phyloP scores from a whole-genome alignment of 208 protist species.

The Acanthamoeba sp. region DNA sequence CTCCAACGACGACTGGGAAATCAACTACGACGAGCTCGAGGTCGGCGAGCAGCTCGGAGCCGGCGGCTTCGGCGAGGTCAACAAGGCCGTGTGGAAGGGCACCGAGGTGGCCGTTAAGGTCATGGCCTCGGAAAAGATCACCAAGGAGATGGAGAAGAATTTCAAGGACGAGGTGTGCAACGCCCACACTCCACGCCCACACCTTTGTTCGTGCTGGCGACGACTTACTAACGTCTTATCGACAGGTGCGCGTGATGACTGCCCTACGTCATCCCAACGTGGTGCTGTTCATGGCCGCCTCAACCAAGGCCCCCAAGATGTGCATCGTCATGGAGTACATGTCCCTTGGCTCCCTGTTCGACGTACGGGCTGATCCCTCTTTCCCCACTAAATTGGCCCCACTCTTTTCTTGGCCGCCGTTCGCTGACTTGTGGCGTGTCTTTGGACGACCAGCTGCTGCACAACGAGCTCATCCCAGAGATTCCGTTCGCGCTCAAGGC shows the following conservation, averaged over 20 bases:
- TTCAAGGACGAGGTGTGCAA: slow-evolving; percentile 44
- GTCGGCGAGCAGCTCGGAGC: slow-evolving; percentile 19
- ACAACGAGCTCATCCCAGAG: slow-evolving; percentile 65
- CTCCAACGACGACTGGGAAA: slow-evolving; percentile 38
- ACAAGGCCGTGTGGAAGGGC: slow-evolving; percentile 69
- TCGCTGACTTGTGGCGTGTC: not conserved
- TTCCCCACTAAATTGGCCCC: not conserved
- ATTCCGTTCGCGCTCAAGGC: slow-evolving; percentile 24
- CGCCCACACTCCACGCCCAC: not conserved
- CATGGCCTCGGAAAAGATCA: slow-evolving; percentile 54
- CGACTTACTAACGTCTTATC: no score
- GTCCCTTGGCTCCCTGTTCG: slow-evolving; percentile 10
- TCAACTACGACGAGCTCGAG: slow-evolving; percentile 61
- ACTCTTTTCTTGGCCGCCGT: not conserved
- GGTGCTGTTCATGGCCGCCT: slow-evolving; percentile 67
- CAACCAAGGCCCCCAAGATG: slow-evolving; percentile 31
- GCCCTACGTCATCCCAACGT: slow-evolving; percentile 61
- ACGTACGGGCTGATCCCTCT: not conserved
- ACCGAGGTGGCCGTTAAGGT: slow-evolving; percentile 63
- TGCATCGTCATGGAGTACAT: slow-evolving; percentile 72
- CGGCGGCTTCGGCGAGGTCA: slow-evolving; percentile 61
- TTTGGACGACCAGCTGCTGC: not conserved
- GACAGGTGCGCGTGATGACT: slow-evolving; percentile 67
- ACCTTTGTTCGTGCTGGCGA: no score
- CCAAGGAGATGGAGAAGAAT: slow-evolving; percentile 59